Evolutionary conservation across 345 rosid genomes (phyloP).

Genomic region (Kandelia obovata): DNA sequence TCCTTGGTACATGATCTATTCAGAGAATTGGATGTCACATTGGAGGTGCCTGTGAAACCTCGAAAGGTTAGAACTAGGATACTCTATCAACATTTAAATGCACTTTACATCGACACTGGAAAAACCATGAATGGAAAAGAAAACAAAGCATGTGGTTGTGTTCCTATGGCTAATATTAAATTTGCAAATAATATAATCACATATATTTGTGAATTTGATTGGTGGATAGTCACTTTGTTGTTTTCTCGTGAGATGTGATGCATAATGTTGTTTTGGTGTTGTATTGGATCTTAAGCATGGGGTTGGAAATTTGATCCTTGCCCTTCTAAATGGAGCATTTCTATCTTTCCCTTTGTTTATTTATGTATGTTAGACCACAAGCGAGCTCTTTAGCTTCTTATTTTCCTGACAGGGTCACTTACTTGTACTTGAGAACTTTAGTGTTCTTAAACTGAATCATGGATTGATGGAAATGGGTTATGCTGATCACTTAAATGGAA

Average conservation of each 20-base stretch:
- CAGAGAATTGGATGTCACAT: constrained; percentile 37
- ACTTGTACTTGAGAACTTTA: constrained; percentile 71
- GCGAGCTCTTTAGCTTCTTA: constrained; percentile 12
- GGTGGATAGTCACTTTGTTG: too few relatives aligned
- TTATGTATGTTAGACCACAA: background rate
- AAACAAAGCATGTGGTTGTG: too few relatives aligned
- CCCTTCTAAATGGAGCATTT: background rate
- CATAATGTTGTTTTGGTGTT: too few relatives aligned
- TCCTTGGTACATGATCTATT: constrained; percentile 56
- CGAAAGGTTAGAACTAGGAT: constrained; percentile 53
- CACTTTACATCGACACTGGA: too few relatives aligned
- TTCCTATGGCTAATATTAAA: too few relatives aligned
- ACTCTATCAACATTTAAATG: background rate
- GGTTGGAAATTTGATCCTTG: too few relatives aligned
- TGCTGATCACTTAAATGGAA: constrained; percentile 38
- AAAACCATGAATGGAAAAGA: too few relatives aligned
- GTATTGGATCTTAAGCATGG: too few relatives aligned
- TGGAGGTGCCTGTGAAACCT: constrained; percentile 74
- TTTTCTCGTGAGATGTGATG: too few relatives aligned
- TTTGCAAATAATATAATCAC: too few relatives aligned
- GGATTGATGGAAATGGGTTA: constrained; percentile 89
- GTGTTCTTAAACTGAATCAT: constrained; percentile 57
- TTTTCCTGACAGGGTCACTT: constrained; percentile 68
- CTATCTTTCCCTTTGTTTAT: background rate
- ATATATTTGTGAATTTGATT: too few relatives aligned